These are phyloP conservation scores for Wallacemonas rigidus DNA, from an alignment of 208 protist genomes.

Conservation along the genomic window DNA sequence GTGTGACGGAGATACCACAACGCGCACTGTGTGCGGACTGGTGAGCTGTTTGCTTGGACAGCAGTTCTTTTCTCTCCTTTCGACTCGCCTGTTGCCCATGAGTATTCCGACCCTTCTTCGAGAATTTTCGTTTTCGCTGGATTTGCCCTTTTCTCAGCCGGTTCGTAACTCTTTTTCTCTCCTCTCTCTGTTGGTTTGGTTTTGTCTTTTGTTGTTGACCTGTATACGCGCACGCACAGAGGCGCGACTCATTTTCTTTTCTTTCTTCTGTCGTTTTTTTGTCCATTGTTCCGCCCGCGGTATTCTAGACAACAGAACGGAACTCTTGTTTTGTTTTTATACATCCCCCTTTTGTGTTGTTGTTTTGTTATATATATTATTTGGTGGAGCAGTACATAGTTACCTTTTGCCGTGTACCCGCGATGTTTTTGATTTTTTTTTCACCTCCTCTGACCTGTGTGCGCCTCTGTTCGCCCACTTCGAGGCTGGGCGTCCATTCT, in stretches of 20 bases:
- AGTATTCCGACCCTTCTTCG: no score
- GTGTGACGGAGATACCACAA: background rate
- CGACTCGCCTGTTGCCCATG: no score
- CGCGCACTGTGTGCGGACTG: background rate
- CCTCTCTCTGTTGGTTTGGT: background rate
- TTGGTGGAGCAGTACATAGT: constrained; percentile 12
- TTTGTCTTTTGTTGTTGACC: constrained; percentile 11
- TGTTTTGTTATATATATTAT: constrained; percentile 6
- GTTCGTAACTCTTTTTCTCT: constrained; percentile 7
- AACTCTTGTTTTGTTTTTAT: constrained; percentile 23
- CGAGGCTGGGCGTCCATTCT: background rate
- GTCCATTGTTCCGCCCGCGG: background rate
- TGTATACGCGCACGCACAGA: constrained; percentile 3
- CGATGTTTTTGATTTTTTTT: constrained; percentile 12
- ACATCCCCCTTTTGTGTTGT: constrained; percentile 25
- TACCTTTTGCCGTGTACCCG: background rate
- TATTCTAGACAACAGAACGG: background rate
- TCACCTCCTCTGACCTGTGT: constrained; percentile 8
- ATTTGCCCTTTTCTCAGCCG: no score
- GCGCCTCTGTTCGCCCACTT: background rate
- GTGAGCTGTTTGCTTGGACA: background rate
- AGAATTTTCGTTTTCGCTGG: no score
- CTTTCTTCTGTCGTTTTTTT: constrained; percentile 3
- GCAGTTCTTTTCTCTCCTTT: no score
- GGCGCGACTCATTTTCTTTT: background rate